Evolutionary conservation across 192 early-diverging fungal species (phyloP).

Genomic region (Mycoemilia scoparia): DNA sequence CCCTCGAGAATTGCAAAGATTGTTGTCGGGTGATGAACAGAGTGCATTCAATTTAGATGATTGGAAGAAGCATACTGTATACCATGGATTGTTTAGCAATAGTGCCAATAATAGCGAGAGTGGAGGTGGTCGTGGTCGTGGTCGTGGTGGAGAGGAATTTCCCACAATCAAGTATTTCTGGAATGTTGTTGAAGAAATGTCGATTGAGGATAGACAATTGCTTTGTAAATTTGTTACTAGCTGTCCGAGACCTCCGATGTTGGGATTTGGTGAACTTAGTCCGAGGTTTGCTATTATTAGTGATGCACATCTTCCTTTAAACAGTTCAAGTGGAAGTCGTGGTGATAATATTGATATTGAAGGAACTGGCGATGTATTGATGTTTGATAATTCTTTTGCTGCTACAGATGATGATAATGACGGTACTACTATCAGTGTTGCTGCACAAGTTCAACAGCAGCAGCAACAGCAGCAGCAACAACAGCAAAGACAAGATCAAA

Average conservation of each 20-base stretch:
- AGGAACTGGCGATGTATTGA: too few relatives aligned
- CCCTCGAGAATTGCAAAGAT: conserved; percentile 73
- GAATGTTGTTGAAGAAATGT: conserved; percentile 33
- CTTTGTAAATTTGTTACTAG: conserved; percentile 82
- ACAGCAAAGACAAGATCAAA: conserved; percentile 4
- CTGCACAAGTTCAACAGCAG: neutral
- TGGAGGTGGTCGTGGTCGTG: too few relatives aligned
- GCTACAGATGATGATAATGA: too few relatives aligned
- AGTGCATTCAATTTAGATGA: conserved; percentile 62
- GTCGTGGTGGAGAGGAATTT: conserved; percentile 29
- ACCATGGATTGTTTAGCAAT: conserved; percentile 54
- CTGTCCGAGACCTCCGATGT: conserved; percentile 72
- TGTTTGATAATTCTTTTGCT: too few relatives aligned
- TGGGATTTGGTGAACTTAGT: conserved; percentile 58
- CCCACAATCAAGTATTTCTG: conserved; percentile 63
- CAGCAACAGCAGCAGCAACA: conserved; percentile 11
- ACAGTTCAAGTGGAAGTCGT: too few relatives aligned
- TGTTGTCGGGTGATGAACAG: conserved; percentile 66
- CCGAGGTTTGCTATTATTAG: conserved; percentile 7
- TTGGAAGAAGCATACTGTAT: conserved; percentile 52
- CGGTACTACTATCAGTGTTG: too few relatives aligned
- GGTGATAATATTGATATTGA: too few relatives aligned
- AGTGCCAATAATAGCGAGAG: too few relatives aligned
- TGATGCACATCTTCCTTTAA: too few relatives aligned
- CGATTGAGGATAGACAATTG: conserved; percentile 26